Evolutionary conservation across 805 yeast species (phyloP), one percentile per base, ranked within the genome.

Genomic region (Nakazawaea wickerhamii): DNA sequence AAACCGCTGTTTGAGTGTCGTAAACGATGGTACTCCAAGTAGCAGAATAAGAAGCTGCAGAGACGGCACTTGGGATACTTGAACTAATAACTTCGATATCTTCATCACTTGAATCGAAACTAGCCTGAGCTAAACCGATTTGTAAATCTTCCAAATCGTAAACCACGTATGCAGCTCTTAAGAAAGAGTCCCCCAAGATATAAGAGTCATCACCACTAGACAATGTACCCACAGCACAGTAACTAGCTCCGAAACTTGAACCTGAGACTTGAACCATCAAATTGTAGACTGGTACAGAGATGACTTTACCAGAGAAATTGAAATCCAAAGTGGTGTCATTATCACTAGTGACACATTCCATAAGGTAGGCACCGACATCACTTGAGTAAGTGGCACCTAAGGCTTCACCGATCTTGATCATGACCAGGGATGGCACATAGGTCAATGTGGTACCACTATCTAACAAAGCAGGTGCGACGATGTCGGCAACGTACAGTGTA

Each of bases 361-460:
- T 54, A 6, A 62, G 23, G 53, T 78, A 82, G 35, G 68, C 71
- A 1, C 76, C 79, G 5, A 63, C 49, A 2, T 50, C 38, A 2
- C 52, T 26, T 7, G 71, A 63, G 49, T 68, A 81, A 2, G 51
- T 20, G 2, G 81, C 78, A 26, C 68, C 55, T 25, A 67, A 41
- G 48, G 65, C 55, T 38, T 50, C 36, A 44, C 55, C 46, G 43
- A 65, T 33, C 48, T 57, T 46, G 13, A 32, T 36, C 27, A 57
- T 34, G 15, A 67, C 49, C 23, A 44, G 55, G 7, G 42, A 23
- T 10, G 83, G 83, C 5, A 73, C 57, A 45, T 64, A 65, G 10
- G 75, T 56, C 36, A 72, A 55, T 13, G 84, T 74, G 10, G 82
- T 70, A 32, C 85, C 85, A 3, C 81, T 70, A 57, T 80, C 85